Base-by-base conservation (phyloP, 352 stramenopile species). In the Phytophthora macrochlamydospora region DNA sequence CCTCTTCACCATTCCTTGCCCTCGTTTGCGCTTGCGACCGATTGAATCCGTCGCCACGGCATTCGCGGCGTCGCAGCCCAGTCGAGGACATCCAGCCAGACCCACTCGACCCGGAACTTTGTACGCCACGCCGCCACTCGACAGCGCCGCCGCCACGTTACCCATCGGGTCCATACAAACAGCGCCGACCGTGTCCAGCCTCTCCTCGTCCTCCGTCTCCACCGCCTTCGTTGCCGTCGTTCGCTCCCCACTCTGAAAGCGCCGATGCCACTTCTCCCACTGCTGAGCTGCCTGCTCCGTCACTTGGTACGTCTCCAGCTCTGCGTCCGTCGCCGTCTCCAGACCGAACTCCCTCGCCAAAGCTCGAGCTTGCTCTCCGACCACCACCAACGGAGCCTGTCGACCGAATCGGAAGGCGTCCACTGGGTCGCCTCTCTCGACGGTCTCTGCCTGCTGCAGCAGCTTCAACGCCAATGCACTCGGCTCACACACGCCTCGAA, bases 81-180 rank as follows among this genome's bases (percentile, higher is more conserved):
- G 76, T 45, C 82, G 77, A 40, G 85, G 85, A 73, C 85, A 90
- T 0, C 78, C 85, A 2, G 85, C 85, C 5, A 90, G 76, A 1
- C 85, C 85, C 12, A 91, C 75, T 6, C 85, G 85, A 32, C 85
- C 85, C 3, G 80, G 79, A 24, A 82, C 65, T 51, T 91, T 91
- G 71, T 82, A 87, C 56, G 83, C 71, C 51, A 91, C 76, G 1
- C 85, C 85, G 7, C 82, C 85, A 52, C 85, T 93, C 4, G 85
- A 93, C 32, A 89, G 60, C 11, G 80, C 82, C 7, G 81, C 77
- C 4, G 82, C 82, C 7, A 89, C 69, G 56, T 85, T 83, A 12
- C 85, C 82, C 5, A 59, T 61, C 0, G 60, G 61, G 33, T 93
- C 85, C 35, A 93, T 63, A 44, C 81, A 89, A 38, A 93, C 72